Base-by-base conservation (phyloP, 495 filamentous ascomycete species). In the Penicillium tannophilum region DNA sequence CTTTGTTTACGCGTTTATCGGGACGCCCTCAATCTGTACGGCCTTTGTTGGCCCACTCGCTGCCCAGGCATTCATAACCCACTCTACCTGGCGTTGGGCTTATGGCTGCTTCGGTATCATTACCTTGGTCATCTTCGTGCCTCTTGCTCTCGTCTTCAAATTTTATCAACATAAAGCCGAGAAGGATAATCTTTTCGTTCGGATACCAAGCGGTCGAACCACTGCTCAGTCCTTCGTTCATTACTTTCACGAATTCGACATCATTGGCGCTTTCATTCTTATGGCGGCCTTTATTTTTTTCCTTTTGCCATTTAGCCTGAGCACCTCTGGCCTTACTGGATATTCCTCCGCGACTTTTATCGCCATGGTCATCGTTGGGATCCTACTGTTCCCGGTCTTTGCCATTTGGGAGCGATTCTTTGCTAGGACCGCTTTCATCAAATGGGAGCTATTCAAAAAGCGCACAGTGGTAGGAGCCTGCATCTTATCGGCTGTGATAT, bases 391-490 rank as follows among this genome's bases (percentile, higher is more conserved):
- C 49, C 64, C 84, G 41, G 73, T 74, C 47, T 89, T 90, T 56
- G 74, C 63, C 7, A 26, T 82, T 2, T 87, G 78, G 69, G 88
- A 90, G 67, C 70, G 72, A 50, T 79, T 63, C 63, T 55, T 79
- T 48, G 77, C 86, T 12, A 77, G 77, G 46, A 66, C 55, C n/a
- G 76, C 73, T 2, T 87, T 90, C 65, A 77, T 90, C 48, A 77
- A 77, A 19, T 87, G 76, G 62, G 66, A 77, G 28, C 74, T 89
- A 2, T 71, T 90, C 36, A 77, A 64, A 50, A 77, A 88, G 48
- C 85, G 84, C n/a, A 89, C 87, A 41, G 81, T 89, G 28, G 62
- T 88, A 0, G 84, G 84, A n/a, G 84, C 86, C 14, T 86, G 80
- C 52, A 44, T 85, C 16, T 66, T 87, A 4, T 72, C 82, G 8